Base-by-base conservation (phyloP, 805 yeast genomes). In the Diddensiella santjacobensis region DNA sequence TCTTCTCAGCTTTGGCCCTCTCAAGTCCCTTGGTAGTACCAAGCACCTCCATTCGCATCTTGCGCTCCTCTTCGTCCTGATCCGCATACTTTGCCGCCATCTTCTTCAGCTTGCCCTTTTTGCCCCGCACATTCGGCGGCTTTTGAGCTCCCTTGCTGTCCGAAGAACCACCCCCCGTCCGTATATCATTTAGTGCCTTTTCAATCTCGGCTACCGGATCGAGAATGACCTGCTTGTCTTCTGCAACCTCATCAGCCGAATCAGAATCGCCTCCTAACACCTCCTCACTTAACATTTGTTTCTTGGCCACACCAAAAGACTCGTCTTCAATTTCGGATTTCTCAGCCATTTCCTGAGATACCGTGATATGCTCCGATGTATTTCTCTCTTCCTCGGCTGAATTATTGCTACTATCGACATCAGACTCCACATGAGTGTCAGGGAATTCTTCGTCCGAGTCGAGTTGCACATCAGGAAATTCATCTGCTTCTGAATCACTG, bases 61-160 rank as follows among this genome's bases (percentile, higher is more conserved):
- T 59, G 48, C 89, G 77, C 58, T 91, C 98, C 48, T 86, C 93
- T 45, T 87, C 96, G 63, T 91, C 98, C 67, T 91, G 98, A 51
- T 84, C 89, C 2, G 82, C 87, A 60, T 91, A 91, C 61, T 90
- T 91, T 51, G 78, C 74, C 36, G 83, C 83, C 48, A 88, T 85
- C 61, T 87, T 89, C 71, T 85, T 87, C 66, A 85, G 60, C 61
- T 89, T 89, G 35, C 85, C 84, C 60, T 84, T 87, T 66, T 85
- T 88, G 42, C 98, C 97, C 58, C 97, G 79, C 4, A 83, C 81
- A 33, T 71, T 74, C 15, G 71, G 72, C 4, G 48, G 54, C 52
- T 49, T 44, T 40, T 50, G 60, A 3, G 40, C 37, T 8, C 53
- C 11, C 17, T 49, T 36, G 2, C 26, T 40, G 15, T 40, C 37